These are phyloP conservation scores for Oehlia diaphana DNA, from an alignment of 192 early-diverging fungal species.

Conservation along the genomic window DNA sequence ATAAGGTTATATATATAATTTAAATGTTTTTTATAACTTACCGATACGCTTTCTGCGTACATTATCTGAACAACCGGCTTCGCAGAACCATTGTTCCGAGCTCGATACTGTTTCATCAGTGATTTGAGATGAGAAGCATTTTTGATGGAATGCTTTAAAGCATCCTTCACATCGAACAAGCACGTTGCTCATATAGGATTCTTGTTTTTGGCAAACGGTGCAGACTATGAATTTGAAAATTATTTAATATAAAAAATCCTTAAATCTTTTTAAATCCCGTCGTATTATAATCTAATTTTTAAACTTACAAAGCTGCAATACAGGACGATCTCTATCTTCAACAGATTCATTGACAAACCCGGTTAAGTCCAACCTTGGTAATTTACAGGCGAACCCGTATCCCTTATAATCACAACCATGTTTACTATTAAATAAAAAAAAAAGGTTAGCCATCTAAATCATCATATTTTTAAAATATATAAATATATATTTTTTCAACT, in stretches of 20 bases:
- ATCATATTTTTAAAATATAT: neutral
- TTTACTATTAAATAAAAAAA: conserved; percentile 51
- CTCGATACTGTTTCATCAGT: conserved; percentile 49
- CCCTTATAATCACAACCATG: conserved; percentile 96
- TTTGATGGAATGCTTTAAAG: conserved; percentile 76
- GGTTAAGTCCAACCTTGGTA: conserved; percentile 81
- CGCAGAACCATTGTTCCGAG: conserved; percentile 64
- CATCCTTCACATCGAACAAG: conserved; percentile 86
- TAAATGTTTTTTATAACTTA: no score
- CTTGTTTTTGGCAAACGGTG: conserved; percentile 71
- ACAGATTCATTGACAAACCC: conserved; percentile 75
- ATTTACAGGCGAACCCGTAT: conserved; percentile 88
- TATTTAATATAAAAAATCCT: conserved; percentile 5
- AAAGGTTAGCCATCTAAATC: neutral
- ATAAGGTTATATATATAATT: no score
- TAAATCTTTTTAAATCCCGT: no score
- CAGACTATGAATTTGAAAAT: conserved; percentile 43
- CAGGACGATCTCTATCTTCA: conserved; percentile 77
- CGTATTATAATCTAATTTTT: neutral
- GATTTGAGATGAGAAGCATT: conserved; percentile 53
- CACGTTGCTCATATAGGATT: conserved; percentile 58
- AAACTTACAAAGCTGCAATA: conserved; percentile 78
- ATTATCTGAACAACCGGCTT: conserved; percentile 56
- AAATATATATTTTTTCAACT: conserved; percentile 24
- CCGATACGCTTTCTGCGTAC: conserved; percentile 54